Base-by-base conservation (phyloP, 345 rosid genomes). In the Acer yangbiense region DNA sequence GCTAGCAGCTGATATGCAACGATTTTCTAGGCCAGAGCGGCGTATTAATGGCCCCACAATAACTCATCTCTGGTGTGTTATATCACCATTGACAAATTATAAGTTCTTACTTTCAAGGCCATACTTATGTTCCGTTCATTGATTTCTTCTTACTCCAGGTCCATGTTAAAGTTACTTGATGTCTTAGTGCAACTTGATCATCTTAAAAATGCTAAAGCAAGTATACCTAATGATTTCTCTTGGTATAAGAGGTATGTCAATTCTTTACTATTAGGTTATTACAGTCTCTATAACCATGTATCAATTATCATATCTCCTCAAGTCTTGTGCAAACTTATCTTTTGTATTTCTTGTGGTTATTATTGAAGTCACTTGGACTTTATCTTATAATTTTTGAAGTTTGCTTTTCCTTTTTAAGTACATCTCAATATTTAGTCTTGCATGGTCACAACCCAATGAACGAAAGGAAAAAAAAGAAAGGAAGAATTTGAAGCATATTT, bases 1-100 rank as follows among this genome's bases (percentile, higher is more conserved):
- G 99, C 89, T 96, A 73, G 99, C 98, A 75, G 97, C 95, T 78
- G 99, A 96, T 77, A 96, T 94, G 99, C 99, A 96, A 84, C 94
- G 98, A 10, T 96, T 96, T 89, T 96, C 99, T 44, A 90, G 98
- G 88, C 98, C 99, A 54, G 98, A 96, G 77, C 80, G 98, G 60
- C 92, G 97, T 52, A 96, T 96, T 77, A 96, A 96, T 88, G 99
- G 98, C 60, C 99, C 99, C 60, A 89, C 98, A 71, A 86, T 94
- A 75, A 93, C 98, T 76, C 98, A 96, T 86, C 91, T 96, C 48
- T 94, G 99, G 98, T 96, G 17, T 68, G 75, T 80, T 79, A 52
- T 60, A 39, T 20, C 29, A 9, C 69, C 69, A 71, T 48, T 18
- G 5, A 8, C 7, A 67, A 54, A 61, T 29, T 75, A 68, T 16